Base-by-base conservation (phyloP, 176 grass and related monocot species). In the Oropetium thomaeum region DNA sequence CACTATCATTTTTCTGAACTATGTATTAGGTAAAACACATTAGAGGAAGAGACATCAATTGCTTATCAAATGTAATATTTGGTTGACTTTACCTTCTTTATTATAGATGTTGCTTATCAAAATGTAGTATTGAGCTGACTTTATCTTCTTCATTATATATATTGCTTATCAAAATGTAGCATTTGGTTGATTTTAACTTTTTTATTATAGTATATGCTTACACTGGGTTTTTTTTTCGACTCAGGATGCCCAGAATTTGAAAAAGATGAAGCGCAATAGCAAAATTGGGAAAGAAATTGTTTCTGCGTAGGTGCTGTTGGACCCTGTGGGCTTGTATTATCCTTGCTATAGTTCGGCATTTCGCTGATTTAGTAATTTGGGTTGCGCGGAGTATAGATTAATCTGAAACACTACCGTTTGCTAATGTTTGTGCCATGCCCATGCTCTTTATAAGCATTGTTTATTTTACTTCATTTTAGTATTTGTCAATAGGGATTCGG, bases 251-350 rank as follows among this genome's bases (percentile, higher is more conserved):
- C 91, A 98, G 26, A 94, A 98, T 80, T 69, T 98, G 82, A 98
- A 94, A 52, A 94, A 92, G 79, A 98, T 94, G 95, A 98, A 98
- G 79, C 88, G 89, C 47, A 98, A 98, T 53, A 89, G 91, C 82
- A 98, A 98, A 88, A 92, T 98, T 51, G 89, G 91, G 39, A 98
- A 98, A 86, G 95, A 94, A 89, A 92, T 98, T 37, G 95, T 92
- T 78, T 74, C 91, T 23, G 86, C 84, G 84, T 98, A 92, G 84
- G 95, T 92, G 52, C 35, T 40, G 5, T 41, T 51, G 28, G 43
- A 44, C 28, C 34, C 43, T 63, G 1, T 70, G 69, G 77, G 28
- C 33, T 78, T 82, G 26, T 39, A 73, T 67, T 72, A 33, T 74
- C 15, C 23, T 68, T 51, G 10, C 23, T 8, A 7, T 28, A 59